Percentiles rank a stretch among this genome's conserved stretches.
phyloP scores from a whole-genome alignment of 164 flowering plant genomes.

The Litsea cubeba region DNA sequence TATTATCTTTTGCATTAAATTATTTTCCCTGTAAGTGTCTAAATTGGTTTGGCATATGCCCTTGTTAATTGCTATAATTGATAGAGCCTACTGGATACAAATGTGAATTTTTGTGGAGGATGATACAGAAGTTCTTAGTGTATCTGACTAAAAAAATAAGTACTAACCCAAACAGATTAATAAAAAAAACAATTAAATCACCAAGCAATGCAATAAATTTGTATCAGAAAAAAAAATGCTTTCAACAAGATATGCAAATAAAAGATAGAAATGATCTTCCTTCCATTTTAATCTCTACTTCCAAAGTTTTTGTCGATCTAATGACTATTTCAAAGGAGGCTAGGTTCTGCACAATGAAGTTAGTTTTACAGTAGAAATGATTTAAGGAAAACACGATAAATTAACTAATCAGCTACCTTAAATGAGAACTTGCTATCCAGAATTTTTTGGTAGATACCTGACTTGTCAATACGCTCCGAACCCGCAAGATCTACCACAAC shows the following conservation, averaged over 20 bases:
- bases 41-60: background rate
- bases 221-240: background rate
- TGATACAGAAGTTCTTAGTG: too few species aligned
- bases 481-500: constrained; percentile 99
- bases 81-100: background rate
- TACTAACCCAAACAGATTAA: background rate
- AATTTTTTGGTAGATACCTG: constrained; percentile 44
- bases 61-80: too few species aligned
- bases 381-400: background rate
- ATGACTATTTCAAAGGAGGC: background rate
- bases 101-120: background rate
- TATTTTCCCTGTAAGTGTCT: background rate
- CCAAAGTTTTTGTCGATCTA: background rate
- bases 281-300: background rate
- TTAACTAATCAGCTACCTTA: background rate
- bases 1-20: background rate
- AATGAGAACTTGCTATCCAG: background rate
- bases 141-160: too few species aligned
- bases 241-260: background rate
- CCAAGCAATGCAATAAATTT: background rate
- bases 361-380: background rate
- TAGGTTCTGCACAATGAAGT: background rate
- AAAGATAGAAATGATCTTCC: background rate
- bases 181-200: background rate
- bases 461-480: constrained; percentile 93